Base-by-base conservation (phyloP, 2,329 filamentous ascomycete species). In the Aspergillus clavatus region DNA sequence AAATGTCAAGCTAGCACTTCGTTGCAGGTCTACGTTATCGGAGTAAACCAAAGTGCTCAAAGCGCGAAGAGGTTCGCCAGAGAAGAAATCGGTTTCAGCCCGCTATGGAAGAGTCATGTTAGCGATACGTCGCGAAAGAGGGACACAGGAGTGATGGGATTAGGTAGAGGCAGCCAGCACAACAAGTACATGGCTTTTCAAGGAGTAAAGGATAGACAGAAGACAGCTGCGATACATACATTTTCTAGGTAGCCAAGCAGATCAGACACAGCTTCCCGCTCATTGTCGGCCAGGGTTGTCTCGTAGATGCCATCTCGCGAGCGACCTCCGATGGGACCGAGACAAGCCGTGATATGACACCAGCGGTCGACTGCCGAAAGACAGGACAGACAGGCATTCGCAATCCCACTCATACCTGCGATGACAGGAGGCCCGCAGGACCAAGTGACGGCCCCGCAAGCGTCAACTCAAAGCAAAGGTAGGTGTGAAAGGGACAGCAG, bases 1-100 rank as follows among this genome's bases (percentile, higher is more conserved):
- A 77, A 98, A 98, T 2, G 93, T 98, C 69, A 98, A 80, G 68
- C 91, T 97, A 42, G 93, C 93, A 72, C 93, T 97, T 55, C 93
- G 82, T 73, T 98, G 93, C 42, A 98, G 79, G 68, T 98, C 93
- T 66, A 98, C 90, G 73, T 98, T 98, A 70, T 97, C 90, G 46
- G 93, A 98, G 69, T 95, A 98, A 46, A 98, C 93, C 21, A 98
- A 80, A 10, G 91, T 98, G 71, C 89, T 96, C 46, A 98, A 75
- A 37, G 93, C 91, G 70, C 87, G 86, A 46, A 98, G 82, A 37
- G 93, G 93, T 64, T 96, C 90, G 70, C 93, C 93, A 28, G 87
- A 85, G 72, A 98, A 98, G 81, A 98, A 98, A 70, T 98, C 91
- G 60, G 90, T 97, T 69, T 98, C 93, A 65, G 84, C 86, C 65